Percentiles rank a stretch among this genome's conserved stretches.
Evolutionary conservation across 2,329 filamentous ascomycete genomes (phyloP).

Genomic region (Microcyclospora tardicrescens): DNA sequence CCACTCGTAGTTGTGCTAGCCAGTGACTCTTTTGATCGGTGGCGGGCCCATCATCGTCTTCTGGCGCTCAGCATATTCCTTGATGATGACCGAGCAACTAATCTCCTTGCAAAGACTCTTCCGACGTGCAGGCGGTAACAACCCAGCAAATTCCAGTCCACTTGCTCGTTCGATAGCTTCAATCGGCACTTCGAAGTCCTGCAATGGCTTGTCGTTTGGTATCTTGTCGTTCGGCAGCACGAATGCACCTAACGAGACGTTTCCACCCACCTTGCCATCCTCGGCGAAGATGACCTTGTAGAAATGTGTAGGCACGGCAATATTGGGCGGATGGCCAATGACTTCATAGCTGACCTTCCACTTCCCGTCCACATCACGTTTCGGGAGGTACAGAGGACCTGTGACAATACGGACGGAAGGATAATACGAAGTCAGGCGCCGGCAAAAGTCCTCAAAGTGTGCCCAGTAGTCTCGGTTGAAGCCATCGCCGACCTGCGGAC

Average conservation of each 20-base stretch:
- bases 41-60: slow-evolving; percentile 26
- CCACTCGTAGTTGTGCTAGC: too few relatives aligned
- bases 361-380: slow-evolving; percentile 74
- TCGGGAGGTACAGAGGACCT: slow-evolving; percentile 83
- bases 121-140: slow-evolving; percentile 60
- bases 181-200: slow-evolving; percentile 87
- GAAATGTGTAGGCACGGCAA: slow-evolving; percentile 95
- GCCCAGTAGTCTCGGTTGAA: slow-evolving; percentile 99
- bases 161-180: slow-evolving; percentile 87
- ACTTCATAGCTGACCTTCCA: slow-evolving; percentile 95
- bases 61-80: slow-evolving; percentile 58
- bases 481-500: slow-evolving; percentile 91
- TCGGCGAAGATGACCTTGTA: slow-evolving; percentile 98
- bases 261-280: slow-evolving; percentile 53
- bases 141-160: slow-evolving; percentile 77
- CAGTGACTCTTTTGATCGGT: slow-evolving; percentile 10
- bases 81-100: slow-evolving; percentile 69
- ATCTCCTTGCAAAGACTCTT: slow-evolving; percentile 76
- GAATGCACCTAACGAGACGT: slow-evolving; percentile 84
- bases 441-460: slow-evolving; percentile 95
- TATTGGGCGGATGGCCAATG: slow-evolving; percentile 82
- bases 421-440: slow-evolving; percentile 65
- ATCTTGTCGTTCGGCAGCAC: slow-evolving; percentile 88
- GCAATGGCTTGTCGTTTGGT: slow-evolving; percentile 71
- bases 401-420: slow-evolving; percentile 85